Evolutionary conservation across 805 yeast genomes (phyloP).

Genomic region (Kregervanrija fluxuum): DNA sequence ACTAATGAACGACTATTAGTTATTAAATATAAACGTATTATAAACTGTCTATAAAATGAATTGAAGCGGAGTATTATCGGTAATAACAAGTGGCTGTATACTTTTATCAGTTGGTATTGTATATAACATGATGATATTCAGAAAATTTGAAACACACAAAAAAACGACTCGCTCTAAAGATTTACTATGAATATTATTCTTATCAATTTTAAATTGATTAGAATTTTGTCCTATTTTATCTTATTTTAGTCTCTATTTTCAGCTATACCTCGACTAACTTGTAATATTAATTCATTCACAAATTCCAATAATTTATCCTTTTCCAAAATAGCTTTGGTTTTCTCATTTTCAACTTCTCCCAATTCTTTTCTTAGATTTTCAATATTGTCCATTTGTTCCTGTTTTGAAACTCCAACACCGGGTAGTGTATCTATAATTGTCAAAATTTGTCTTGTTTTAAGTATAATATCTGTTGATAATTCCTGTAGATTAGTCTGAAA

Average conservation of each 20-base stretch:
- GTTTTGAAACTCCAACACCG: conserved; percentile 81
- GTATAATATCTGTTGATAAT: conserved; percentile 73
- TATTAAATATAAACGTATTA: no score
- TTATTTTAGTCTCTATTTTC: conserved; percentile 12
- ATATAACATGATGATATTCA: no score
- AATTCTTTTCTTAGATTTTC: conserved; percentile 56
- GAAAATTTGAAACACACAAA: no score
- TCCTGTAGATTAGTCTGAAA: conserved; percentile 54
- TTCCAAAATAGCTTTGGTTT: conserved; percentile 48
- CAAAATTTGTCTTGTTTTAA: conserved; percentile 80
- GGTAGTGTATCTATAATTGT: conserved; percentile 85
- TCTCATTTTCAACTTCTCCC: conserved; percentile 48
- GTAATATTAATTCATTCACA: conserved; percentile 60
- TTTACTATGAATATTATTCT: no score
- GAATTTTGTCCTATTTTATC: no score
- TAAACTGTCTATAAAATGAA: no score
- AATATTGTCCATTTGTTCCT: conserved; percentile 61
- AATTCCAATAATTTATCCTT: conserved; percentile 56
- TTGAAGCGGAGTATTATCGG: no score
- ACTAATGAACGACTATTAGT: no score
- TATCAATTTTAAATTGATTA: no score
- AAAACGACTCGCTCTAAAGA: no score
- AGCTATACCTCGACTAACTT: conserved; percentile 50
- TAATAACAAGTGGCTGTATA: no score
- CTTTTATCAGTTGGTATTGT: no score